phyloP scores from a whole-genome alignment of 805 yeast species.

The Metschnikowia baotianmanensis region DNA sequence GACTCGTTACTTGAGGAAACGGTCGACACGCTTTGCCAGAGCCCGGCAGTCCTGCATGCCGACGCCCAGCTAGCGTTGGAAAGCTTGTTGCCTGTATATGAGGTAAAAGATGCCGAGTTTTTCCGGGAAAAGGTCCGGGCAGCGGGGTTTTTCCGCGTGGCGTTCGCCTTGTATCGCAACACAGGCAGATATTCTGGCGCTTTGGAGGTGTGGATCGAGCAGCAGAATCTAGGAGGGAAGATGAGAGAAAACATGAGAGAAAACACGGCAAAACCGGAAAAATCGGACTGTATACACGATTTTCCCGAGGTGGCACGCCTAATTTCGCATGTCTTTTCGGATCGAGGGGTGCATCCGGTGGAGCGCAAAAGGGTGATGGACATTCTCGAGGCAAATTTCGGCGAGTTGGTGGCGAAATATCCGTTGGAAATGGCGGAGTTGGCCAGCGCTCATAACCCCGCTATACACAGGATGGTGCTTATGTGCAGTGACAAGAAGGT shows the following conservation, averaged over 20 bases:
- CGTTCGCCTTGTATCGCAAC: constrained; percentile 59
- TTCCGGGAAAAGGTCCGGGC: constrained; percentile 51
- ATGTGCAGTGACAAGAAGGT: constrained; percentile 20
- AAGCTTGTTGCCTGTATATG: constrained; percentile 63
- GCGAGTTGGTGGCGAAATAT: constrained; percentile 26
- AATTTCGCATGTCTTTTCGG: constrained; percentile 26
- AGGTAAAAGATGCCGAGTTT: constrained; percentile 51
- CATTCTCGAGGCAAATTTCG: constrained; percentile 27
- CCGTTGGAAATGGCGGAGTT: constrained; percentile 34
- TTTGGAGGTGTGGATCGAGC: constrained; percentile 50
- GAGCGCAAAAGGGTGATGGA: constrained; percentile 25
- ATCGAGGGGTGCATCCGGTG: constrained; percentile 15
- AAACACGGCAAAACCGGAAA: too few relatives aligned
- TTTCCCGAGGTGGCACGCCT: constrained; percentile 19
- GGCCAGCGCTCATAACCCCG: constrained; percentile 36
- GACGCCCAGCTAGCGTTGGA: constrained; percentile 79
- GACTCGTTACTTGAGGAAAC: constrained; percentile 53
- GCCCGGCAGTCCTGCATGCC: constrained; percentile 33
- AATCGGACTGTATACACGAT: too few relatives aligned
- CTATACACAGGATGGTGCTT: constrained; percentile 38
- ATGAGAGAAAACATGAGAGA: too few relatives aligned
- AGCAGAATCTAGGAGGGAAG: constrained; percentile 13
- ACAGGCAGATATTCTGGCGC: constrained; percentile 48
- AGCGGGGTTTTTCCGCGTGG: constrained; percentile 56
- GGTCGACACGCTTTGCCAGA: constrained; percentile 48